These are phyloP conservation scores for Globisporangium cylindrosporum DNA, from an alignment of 352 stramenopile genomes.

Conservation along the genomic window DNA sequence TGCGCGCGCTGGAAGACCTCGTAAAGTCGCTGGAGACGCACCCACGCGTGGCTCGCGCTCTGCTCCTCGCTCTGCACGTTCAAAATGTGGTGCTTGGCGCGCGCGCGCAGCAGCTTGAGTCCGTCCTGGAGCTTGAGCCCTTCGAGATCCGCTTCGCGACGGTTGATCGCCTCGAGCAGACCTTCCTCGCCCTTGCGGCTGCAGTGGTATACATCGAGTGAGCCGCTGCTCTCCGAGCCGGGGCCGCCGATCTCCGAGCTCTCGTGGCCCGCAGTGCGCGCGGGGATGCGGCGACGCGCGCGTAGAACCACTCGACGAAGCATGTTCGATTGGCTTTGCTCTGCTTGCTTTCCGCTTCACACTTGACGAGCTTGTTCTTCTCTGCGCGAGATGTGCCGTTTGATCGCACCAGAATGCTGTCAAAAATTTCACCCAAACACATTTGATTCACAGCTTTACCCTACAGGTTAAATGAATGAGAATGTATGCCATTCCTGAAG, in stretches of 20 bases:
- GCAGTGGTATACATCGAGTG: constrained; percentile 45
- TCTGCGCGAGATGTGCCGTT: constrained; percentile 1
- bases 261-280: constrained; percentile 57
- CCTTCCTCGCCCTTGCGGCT: constrained; percentile 31
- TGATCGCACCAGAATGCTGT: neutral
- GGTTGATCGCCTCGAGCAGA: constrained; percentile 16
- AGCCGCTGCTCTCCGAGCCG: constrained; percentile 23
- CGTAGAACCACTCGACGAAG: constrained; percentile 57
- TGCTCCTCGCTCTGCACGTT: constrained; percentile 43
- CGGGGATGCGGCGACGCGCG: constrained; percentile 53
- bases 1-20: constrained; percentile 49
- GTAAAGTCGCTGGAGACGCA: constrained; percentile 56
- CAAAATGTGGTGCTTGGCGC: constrained; percentile 26
- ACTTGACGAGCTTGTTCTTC: constrained; percentile 15
- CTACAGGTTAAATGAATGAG: no score
- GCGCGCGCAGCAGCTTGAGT: constrained; percentile 11
- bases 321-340: constrained; percentile 26
- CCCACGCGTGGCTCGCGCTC: constrained; percentile 51
- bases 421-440: no score
- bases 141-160: constrained; percentile 15
- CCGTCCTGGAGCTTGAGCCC: constrained; percentile 12
- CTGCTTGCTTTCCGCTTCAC: neutral
- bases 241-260: constrained; percentile 26
- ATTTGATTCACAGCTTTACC: neutral
- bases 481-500: no score